Evolutionary conservation across 345 rosid genomes (phyloP), one percentile per base, ranked within the genome.

Genomic region (Erodium maritimum): DNA sequence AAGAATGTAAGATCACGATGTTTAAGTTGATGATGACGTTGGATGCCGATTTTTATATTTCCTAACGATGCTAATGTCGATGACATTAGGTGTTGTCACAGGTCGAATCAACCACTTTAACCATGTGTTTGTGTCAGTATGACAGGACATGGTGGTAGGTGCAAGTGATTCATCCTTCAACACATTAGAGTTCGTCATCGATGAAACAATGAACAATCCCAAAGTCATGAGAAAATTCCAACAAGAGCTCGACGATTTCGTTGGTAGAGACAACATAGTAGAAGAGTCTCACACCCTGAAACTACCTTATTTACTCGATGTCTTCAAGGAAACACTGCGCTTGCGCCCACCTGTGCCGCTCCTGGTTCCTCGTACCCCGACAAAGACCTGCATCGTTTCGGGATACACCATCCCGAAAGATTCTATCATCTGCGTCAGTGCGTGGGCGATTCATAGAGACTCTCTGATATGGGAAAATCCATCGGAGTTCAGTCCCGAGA

Each of bases 101-200:
- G n/a, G n/a, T n/a, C n/a, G n/a, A n/a, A n/a, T n/a, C n/a, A n/a
- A n/a, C n/a, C n/a, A n/a, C 21, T 14, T 58, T 46, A 23, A 56
- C 11, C 25, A 21, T 17, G 3, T 20, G 1, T 20, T 20, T 59
- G 50, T 50, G 25, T n/a, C n/a, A n/a, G n/a, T n/a, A n/a, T 22
- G 29, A 46, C 66, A 82, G 88, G 84, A 82, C 67, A 82, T 82
- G 79, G 60, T 84, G 23, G 75, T 81, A 50, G 83, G 81, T 5
- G 90, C 87, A 2, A 55, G 76, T 0, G 90, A 84, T 61, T 73
- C 87, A 50, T 63, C 84, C 2, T 68, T 86, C n/a, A 84, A 79
- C 66, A 24, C 82, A 52, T 54, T 67, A 0, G 82, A 81, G 60
- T 77, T 84, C n/a, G 68, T 78, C 18, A 66, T 84, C 69, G 84